Evolutionary conservation across 2,329 filamentous ascomycete genomes (phyloP).

Genomic region (Thelonectria rubi): DNA sequence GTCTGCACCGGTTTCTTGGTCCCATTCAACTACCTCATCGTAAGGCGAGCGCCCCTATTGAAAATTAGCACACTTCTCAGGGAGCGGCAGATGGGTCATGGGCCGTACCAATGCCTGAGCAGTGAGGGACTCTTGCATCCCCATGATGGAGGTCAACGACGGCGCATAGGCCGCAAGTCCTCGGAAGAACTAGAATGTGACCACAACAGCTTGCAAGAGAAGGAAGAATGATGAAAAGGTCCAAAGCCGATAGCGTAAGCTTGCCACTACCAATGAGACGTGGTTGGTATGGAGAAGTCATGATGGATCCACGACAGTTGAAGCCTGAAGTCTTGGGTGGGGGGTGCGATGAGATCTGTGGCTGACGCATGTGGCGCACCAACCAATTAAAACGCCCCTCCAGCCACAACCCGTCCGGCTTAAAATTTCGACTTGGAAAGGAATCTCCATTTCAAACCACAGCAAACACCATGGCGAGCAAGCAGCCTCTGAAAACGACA

Average conservation of each 20-base stretch:
- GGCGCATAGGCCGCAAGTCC: slow-evolving; percentile 15
- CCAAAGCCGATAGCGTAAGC: not conserved
- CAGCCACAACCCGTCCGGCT: slow-evolving; percentile 9
- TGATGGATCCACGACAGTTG: not conserved
- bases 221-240: not conserved
- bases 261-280: slow-evolving; percentile 4
- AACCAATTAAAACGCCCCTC: not conserved
- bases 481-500: slow-evolving; percentile 79
- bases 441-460: slow-evolving; percentile 30
- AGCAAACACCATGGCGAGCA: slow-evolving; percentile 60
- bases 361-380: slow-evolving; percentile 11
- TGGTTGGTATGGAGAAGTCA: not conserved
- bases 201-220: not conserved
- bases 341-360: not conserved
- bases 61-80: slow-evolving; percentile 16
- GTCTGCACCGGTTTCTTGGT: slow-evolving; percentile 53
- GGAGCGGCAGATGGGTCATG: not conserved
- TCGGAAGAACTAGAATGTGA: not conserved
- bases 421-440: slow-evolving; percentile 38
- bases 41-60: slow-evolving; percentile 67
- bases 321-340: not conserved
- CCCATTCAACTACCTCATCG: slow-evolving; percentile 63
- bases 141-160: slow-evolving; percentile 52
- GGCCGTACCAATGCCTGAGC: slow-evolving; percentile 63
- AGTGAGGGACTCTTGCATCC: slow-evolving; percentile 64